A percentile compares a stretch with the other conserved stretches of the same genome.
Evolutionary conservation across 805 yeast species (phyloP).

Genomic region (Metschnikowia matae): DNA sequence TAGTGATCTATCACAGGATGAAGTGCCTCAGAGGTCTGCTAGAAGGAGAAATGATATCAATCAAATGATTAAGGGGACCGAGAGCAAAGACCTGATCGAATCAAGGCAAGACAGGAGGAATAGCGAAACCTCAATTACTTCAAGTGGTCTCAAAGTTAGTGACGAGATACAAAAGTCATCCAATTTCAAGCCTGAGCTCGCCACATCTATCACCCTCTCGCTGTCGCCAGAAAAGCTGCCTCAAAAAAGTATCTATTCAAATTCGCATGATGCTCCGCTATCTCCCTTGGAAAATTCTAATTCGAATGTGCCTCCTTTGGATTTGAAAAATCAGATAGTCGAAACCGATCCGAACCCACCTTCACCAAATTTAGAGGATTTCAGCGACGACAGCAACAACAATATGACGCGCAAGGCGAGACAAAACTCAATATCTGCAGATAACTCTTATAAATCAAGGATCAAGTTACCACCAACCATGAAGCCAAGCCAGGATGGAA

Average conservation of each 20-base stretch:
- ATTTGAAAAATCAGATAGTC: neutral
- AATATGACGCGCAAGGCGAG: slow-evolving; percentile 5
- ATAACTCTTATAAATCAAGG: slow-evolving; percentile 28
- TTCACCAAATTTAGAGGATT: neutral
- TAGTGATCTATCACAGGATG: neutral
- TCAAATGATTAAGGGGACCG: neutral
- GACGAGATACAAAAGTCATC: slow-evolving; percentile 2
- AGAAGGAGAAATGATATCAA: slow-evolving; percentile 15
- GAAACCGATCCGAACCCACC: neutral
- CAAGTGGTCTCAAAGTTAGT: slow-evolving; percentile 11
- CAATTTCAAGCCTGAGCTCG: slow-evolving; percentile 9
- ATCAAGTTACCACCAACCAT: slow-evolving; percentile 31
- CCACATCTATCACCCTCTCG: slow-evolving; percentile 4
- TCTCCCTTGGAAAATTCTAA: neutral
- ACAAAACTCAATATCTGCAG: slow-evolving; percentile 22
- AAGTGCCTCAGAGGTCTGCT: slow-evolving; percentile 27
- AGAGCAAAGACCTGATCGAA: neutral
- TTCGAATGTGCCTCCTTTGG: neutral
- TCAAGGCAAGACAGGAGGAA: slow-evolving; percentile 4
- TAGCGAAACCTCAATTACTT: slow-evolving; percentile 12
- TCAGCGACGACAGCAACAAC: neutral
- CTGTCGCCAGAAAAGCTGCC: neutral
- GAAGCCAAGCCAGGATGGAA: neutral
- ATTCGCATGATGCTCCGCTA: neutral
- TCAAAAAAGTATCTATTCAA: neutral